These are phyloP conservation scores for Batrachochytrium dendrobatidis DNA, from an alignment of 371 early-diverging fungal species.

Conservation along the genomic window DNA sequence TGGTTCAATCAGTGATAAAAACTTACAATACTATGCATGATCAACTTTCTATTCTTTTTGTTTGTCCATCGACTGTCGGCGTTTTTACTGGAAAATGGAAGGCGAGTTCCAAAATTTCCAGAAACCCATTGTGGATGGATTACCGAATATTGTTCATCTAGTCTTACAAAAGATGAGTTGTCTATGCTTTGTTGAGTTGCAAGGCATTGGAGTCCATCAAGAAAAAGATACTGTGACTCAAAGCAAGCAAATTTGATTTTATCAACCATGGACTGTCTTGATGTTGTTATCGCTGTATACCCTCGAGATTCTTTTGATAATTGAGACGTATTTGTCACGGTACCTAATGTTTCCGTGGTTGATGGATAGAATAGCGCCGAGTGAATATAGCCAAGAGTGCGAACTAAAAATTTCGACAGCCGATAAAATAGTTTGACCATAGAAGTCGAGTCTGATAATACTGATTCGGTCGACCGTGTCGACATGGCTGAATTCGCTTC, in stretches of 20 bases:
- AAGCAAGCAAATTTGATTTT: conserved; percentile 40
- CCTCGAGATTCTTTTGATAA: no score
- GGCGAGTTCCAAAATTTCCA: no score
- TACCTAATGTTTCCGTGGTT: no score
- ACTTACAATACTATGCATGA: conserved; percentile 6
- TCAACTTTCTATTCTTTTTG: conserved; percentile 9
- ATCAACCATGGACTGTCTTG: background rate
- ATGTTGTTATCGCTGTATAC: no score
- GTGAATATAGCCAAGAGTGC: conserved; percentile 26
- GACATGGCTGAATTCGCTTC: conserved; percentile 42
- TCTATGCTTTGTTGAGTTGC: no score
- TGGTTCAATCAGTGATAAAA: background rate
- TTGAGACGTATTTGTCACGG: no score
- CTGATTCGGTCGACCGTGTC: background rate
- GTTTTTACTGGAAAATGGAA: no score
- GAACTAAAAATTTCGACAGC: conserved; percentile 62
- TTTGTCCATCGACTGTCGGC: conserved; percentile 25
- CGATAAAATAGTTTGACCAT: conserved; percentile 54
- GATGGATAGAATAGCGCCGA: conserved; percentile 11
- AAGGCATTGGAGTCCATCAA: conserved; percentile 60
- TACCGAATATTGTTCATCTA: no score
- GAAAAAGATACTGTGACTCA: conserved; percentile 54
- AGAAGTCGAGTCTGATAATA: conserved; percentile 53
- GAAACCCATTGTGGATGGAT: no score
- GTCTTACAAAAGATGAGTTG: no score